Conservation (phyloP, 768 basidiomycete genomes). For the Megacollybia marginata region DNA sequence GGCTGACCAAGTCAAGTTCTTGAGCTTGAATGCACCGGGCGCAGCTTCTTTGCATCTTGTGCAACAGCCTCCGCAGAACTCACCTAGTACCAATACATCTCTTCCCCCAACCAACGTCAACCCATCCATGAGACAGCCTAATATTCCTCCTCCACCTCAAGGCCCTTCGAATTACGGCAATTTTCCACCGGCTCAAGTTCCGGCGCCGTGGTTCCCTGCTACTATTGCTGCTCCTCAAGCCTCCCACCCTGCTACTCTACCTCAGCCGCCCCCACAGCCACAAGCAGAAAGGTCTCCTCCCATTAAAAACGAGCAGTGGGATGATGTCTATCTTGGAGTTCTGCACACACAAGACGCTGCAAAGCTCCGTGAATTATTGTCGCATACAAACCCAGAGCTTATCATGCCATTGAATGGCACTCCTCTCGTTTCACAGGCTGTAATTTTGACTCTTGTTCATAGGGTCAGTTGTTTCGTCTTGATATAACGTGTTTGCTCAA, state of each 20-base stretch:
- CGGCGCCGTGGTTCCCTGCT: slow-evolving; percentile 3
- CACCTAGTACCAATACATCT: slow-evolving; percentile 30
- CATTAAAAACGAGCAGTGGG: slow-evolving; percentile 71
- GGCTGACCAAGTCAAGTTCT: slow-evolving; percentile 77
- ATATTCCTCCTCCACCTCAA: slow-evolving; percentile 30
- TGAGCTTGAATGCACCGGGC: slow-evolving; percentile 47
- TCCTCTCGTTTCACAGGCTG: slow-evolving; percentile 73
- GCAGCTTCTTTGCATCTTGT: slow-evolving; percentile 33
- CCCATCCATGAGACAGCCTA: slow-evolving; percentile 33
- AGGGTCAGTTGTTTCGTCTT: slow-evolving; percentile 42
- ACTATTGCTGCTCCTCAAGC: slow-evolving; percentile 75
- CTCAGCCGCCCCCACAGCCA: slow-evolving; percentile 32
- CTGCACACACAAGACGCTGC: slow-evolving; percentile 67
- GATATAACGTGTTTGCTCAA: slow-evolving; percentile 1
- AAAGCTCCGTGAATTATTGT: slow-evolving; percentile 68
- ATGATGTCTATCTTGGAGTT: slow-evolving; percentile 72
- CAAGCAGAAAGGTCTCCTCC: slow-evolving; percentile 45
- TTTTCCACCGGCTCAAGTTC: neutral
- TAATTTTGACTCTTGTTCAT: slow-evolving; percentile 76
- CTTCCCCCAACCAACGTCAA: slow-evolving; percentile 28
- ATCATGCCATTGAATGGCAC: slow-evolving; percentile 72
- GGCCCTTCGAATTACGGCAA: slow-evolving; percentile 21
- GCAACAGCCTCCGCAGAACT: slow-evolving; percentile 32
- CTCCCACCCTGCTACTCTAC: slow-evolving; percentile 70
- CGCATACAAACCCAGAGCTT: slow-evolving; percentile 69